Base-by-base conservation (phyloP, 73 alveolate genomes). In the Stentor roeselii region DNA sequence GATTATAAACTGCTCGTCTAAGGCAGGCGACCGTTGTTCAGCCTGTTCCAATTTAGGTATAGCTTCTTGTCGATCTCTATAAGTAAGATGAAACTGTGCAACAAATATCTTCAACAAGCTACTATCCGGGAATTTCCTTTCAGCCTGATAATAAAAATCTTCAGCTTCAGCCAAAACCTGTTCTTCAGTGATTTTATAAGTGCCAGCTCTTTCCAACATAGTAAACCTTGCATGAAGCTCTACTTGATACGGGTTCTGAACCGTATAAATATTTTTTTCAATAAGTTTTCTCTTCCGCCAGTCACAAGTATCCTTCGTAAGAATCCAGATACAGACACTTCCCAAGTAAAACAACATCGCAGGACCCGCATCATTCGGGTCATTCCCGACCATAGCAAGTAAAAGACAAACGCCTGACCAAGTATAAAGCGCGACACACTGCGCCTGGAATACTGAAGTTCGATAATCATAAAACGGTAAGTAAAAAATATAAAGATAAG, bases 71-170 rank as follows among this genome's bases (percentile, higher is more conserved):
- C 80, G 37, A 67, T 67, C 37, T 67, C 37, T 67, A 32, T 67
- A 67, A 30, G 80, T 67, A 15, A 67, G 34, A 32, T 67, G 80
- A 67, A 67, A 67, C 34, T 67, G 80, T 21, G 80, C 80, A 0
- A 67, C 80, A 67, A 67, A 67, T 21, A 67, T 67, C 34, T 67
- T 67, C 14, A 67, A 34, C n/a, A 67, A 21, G 37, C 80, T 67
- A 40, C 42, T 27, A 27, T 67, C 37, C 14, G 80, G 80, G 80
- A 67, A 67, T 67, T 67, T 67, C 34, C 80, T 67, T 34, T 67
- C 80, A 67, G 80, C 80, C 34, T 67, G 80, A 32, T 67, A 67
- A 2, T 67, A 67, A 67, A 67, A 67, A 21, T 67, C 80, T 67
- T 67, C 80, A 67, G 37, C 37, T 67, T 67, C 50, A 2, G n/a